These are phyloP conservation scores for Delphinella strobiligena DNA, from an alignment of 2,329 filamentous ascomycete genomes.

Conservation along the genomic window DNA sequence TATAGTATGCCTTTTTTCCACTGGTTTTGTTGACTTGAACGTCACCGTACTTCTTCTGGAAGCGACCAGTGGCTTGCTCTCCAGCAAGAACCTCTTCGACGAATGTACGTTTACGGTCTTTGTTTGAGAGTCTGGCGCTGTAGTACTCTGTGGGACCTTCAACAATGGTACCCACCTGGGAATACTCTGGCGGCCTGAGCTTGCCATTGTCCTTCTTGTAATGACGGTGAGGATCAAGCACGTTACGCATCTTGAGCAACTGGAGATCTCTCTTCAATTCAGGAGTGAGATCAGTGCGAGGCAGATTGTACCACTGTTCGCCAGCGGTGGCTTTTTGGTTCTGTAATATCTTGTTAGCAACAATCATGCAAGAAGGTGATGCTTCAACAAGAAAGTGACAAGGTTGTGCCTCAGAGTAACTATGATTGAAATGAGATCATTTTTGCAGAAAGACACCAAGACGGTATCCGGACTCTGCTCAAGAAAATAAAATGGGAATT, in stretches of 20 bases:
- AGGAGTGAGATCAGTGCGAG: slow-evolving; percentile 70
- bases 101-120: slow-evolving; percentile 76
- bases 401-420: slow-evolving; percentile 55
- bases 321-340: slow-evolving; percentile 59
- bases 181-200: slow-evolving; percentile 64
- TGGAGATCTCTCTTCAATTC: slow-evolving; percentile 84
- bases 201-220: slow-evolving; percentile 79
- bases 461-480: slow-evolving; percentile 67
- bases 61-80: slow-evolving; percentile 55
- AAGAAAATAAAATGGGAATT: slow-evolving; percentile 56
- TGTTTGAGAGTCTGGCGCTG: slow-evolving; percentile 68
- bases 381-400: slow-evolving; percentile 9
- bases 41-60: slow-evolving; percentile 77
- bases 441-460: slow-evolving; percentile 64
- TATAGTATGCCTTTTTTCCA: slow-evolving; percentile 84
- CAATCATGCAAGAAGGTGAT: slow-evolving; percentile 6
- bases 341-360: slow-evolving; percentile 25
- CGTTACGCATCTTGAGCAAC: slow-evolving; percentile 74
- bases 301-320: slow-evolving; percentile 75
- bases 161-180: slow-evolving; percentile 77
- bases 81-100: slow-evolving; percentile 69
- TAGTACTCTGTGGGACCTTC: slow-evolving; percentile 83
- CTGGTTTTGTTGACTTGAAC: slow-evolving; percentile 74
- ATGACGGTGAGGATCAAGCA: slow-evolving; percentile 78
- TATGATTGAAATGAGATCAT: slow-evolving; percentile 60